Percentiles rank a stretch among this genome's conserved stretches.
Evolutionary conservation across 352 stramenopile species (phyloP).

Genomic region (Pythium rishiriense): DNA sequence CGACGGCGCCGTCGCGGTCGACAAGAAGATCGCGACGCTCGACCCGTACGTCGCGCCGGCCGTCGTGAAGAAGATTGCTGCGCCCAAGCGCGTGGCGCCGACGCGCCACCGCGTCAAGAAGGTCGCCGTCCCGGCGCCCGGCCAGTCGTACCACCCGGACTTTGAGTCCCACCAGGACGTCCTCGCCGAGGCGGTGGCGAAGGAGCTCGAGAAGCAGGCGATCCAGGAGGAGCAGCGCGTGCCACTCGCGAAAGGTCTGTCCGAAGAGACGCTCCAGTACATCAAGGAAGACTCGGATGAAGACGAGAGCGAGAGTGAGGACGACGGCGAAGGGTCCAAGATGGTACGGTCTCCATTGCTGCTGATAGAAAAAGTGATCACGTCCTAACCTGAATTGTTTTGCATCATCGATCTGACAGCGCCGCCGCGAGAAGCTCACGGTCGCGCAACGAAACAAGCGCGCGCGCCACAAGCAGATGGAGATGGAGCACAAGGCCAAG

Average conservation of each 20-base stretch:
- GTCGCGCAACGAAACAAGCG: slow-evolving; percentile 77
- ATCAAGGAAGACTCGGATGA: slow-evolving; percentile 66
- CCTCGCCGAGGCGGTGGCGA: slow-evolving; percentile 64
- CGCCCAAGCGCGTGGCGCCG: slow-evolving; percentile 52
- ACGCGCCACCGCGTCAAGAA: slow-evolving; percentile 73
- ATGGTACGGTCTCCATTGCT: slow-evolving; percentile 28
- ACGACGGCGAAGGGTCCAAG: slow-evolving; percentile 18
- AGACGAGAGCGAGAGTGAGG: slow-evolving; percentile 38
- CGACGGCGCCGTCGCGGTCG: slow-evolving; percentile 40
- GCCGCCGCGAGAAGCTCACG: slow-evolving; percentile 63
- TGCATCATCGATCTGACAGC: slow-evolving; percentile 26
- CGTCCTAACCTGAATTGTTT: background rate
- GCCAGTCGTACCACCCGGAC: slow-evolving; percentile 87
- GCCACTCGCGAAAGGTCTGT: slow-evolving; percentile 58
- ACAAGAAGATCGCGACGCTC: slow-evolving; percentile 38
- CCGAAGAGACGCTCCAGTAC: slow-evolving; percentile 76
- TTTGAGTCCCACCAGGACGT: slow-evolving; percentile 82
- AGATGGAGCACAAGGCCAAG: slow-evolving; percentile 62
- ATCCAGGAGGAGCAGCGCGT: slow-evolving; percentile 45
- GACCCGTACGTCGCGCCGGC: slow-evolving; percentile 66
- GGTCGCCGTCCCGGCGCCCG: slow-evolving; percentile 68
- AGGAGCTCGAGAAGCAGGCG: slow-evolving; percentile 69
- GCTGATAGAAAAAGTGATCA: background rate
- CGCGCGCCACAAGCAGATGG: slow-evolving; percentile 77
- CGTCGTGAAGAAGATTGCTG: slow-evolving; percentile 55